These are phyloP conservation scores for Suillus occidentalis DNA, from an alignment of 768 basidiomycete genomes.

Conservation along the genomic window DNA sequence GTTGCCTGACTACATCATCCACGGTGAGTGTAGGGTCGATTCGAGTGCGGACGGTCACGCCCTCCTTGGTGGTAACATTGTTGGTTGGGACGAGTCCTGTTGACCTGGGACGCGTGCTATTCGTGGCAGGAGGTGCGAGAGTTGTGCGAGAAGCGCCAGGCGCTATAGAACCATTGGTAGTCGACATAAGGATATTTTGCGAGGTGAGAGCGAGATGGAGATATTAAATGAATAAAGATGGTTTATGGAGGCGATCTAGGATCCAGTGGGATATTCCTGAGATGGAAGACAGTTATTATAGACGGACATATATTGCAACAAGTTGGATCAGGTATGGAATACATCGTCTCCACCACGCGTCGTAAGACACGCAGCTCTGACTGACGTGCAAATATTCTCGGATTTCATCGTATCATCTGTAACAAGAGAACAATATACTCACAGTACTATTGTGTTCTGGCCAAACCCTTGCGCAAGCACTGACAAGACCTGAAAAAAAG, in stretches of 20 bases:
- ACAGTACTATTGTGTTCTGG: neutral
- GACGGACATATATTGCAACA: neutral
- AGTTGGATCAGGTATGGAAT: constrained; percentile 43
- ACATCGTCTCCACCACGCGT: constrained; percentile 38
- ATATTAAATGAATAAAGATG: constrained; percentile 6
- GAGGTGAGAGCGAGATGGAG: constrained; percentile 29
- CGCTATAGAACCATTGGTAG: constrained; percentile 31
- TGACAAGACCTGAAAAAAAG: constrained; percentile 2
- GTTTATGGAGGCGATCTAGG: neutral
- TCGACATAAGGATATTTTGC: constrained; percentile 29
- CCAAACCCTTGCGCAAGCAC: neutral
- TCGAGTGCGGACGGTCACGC: constrained; percentile 73
- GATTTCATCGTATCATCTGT: constrained; percentile 40
- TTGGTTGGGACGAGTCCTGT: constrained; percentile 75
- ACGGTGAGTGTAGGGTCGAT: constrained; percentile 85
- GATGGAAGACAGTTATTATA: neutral
- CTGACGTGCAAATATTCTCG: constrained; percentile 64
- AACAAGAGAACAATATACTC: constrained; percentile 1
- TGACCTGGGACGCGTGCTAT: constrained; percentile 41
- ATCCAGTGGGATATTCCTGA: neutral
- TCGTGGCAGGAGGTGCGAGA: constrained; percentile 27
- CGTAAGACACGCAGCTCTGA: constrained; percentile 39
- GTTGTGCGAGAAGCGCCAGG: constrained; percentile 31
- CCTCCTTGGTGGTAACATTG: constrained; percentile 76
- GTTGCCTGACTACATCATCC: constrained; percentile 80